These are phyloP conservation scores for Diutina rugosa DNA, from an alignment of 1,139 yeast genomes.

Conservation along the genomic window DNA sequence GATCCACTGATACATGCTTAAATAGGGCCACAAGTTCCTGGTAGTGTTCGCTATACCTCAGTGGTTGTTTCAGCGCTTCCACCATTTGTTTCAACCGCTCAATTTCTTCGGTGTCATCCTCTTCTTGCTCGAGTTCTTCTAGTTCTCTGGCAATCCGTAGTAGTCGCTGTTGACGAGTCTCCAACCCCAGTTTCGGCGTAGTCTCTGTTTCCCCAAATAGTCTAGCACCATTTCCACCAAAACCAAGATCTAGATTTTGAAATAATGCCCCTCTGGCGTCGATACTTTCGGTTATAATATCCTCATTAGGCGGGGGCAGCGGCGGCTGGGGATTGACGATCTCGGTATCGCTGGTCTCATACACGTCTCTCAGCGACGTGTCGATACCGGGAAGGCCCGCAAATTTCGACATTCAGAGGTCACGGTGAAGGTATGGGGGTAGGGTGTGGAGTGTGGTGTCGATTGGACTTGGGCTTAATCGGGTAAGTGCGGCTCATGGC, in stretches of 20 bases:
- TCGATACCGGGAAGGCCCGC: neutral
- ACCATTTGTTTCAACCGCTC: neutral
- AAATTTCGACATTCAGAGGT: neutral
- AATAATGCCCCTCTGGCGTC: constrained; percentile 12
- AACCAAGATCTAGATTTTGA: constrained; percentile 16
- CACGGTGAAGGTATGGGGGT: neutral
- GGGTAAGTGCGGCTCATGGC: neutral
- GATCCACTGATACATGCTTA: neutral
- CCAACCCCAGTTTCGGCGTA: constrained; percentile 15
- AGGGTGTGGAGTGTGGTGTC: neutral
- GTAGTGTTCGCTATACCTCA: neutral
- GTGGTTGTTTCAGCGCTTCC: neutral
- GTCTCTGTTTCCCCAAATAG: constrained; percentile 19
- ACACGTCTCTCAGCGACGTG: neutral
- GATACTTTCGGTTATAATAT: constrained; percentile 7
- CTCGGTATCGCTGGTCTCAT: neutral
- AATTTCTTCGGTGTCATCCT: constrained; percentile 2
- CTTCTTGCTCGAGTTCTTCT: constrained; percentile 16
- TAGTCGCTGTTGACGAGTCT: constrained; percentile 29
- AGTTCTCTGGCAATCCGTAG: constrained; percentile 33
- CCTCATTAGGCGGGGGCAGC: constrained; percentile 6
- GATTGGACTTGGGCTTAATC: neutral
- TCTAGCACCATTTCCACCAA: constrained; percentile 21
- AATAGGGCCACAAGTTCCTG: neutral
- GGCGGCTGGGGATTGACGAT: constrained; percentile 3